Conservation (phyloP, 2,329 filamentous ascomycete species). For the Calonectria crousiana region DNA sequence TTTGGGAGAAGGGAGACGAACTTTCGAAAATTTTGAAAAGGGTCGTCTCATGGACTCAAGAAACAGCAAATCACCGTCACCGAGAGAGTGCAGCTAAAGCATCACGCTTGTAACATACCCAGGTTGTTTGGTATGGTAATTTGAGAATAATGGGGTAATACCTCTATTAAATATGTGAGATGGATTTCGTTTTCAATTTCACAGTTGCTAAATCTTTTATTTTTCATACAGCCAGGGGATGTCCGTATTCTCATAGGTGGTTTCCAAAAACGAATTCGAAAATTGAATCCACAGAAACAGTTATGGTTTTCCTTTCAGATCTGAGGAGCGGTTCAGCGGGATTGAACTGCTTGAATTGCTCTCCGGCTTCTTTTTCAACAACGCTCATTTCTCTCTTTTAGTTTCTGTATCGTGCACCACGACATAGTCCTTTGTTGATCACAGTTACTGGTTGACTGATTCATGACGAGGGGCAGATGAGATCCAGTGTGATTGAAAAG, state of each 20-base stretch:
- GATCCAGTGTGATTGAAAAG: too few species aligned
- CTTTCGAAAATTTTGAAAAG: background rate
- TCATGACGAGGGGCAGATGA: too few species aligned
- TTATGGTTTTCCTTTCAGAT: background rate
- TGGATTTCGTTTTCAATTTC: background rate
- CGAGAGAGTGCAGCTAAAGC: background rate
- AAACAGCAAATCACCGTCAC: background rate
- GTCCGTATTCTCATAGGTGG: background rate
- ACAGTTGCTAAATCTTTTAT: background rate
- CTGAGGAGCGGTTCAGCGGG: background rate
- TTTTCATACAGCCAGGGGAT: background rate
- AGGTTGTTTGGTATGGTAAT: background rate
- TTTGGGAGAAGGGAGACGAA: background rate
- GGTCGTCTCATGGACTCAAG: background rate
- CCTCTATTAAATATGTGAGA: background rate
- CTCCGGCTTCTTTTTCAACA: background rate
- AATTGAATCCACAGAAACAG: background rate
- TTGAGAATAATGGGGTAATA: background rate
- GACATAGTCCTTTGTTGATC: background rate
- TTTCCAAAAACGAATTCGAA: background rate
- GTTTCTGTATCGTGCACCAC: background rate
- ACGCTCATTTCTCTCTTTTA: background rate
- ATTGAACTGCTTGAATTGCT: background rate
- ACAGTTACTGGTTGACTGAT: background rate
- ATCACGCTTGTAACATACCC: background rate